Percentiles rank a stretch among this genome's conserved stretches.
phyloP scores from a whole-genome alignment of 2,329 filamentous ascomycete species.

The Massarina eburnea region DNA sequence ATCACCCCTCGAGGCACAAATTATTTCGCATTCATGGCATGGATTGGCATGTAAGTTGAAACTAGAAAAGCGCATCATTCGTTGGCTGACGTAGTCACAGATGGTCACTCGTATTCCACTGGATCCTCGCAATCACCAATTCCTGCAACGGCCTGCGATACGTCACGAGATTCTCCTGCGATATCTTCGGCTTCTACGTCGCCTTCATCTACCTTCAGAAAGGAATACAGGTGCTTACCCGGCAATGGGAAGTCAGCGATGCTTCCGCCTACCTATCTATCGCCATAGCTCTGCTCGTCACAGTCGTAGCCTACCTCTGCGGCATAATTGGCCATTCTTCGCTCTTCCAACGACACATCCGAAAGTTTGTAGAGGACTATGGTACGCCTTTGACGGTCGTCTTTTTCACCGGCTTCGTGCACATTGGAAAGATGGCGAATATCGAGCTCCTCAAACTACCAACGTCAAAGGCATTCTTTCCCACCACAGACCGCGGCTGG shows the following conservation, averaged over 20 bases:
- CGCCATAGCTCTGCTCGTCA: constrained; percentile 73
- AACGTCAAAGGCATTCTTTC: constrained; percentile 75
- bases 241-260: constrained; percentile 66
- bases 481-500: constrained; percentile 73
- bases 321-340: constrained; percentile 69
- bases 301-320: constrained; percentile 74
- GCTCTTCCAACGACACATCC: constrained; percentile 72
- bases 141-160: constrained; percentile 86
- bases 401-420: constrained; percentile 89
- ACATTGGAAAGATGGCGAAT: constrained; percentile 77
- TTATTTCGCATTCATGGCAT: constrained; percentile 88
- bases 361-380: constrained; percentile 87
- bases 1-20: constrained; percentile 75
- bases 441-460: constrained; percentile 72
- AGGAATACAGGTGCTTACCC: constrained; percentile 79
- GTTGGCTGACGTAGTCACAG: constrained; percentile 40
- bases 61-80: neutral
- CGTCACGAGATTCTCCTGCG: constrained; percentile 88
- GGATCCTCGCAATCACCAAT: constrained; percentile 80
- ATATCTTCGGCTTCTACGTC: constrained; percentile 93
- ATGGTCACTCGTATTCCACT: constrained; percentile 84
- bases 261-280: constrained; percentile 75
- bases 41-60: constrained; percentile 72
- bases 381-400: constrained; percentile 68
- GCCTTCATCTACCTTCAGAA: constrained; percentile 92